A percentile compares a stretch with the other conserved stretches of the same genome.
Conservation (phyloP, 805 yeast species). For the Kazachstania taianensis region DNA sequence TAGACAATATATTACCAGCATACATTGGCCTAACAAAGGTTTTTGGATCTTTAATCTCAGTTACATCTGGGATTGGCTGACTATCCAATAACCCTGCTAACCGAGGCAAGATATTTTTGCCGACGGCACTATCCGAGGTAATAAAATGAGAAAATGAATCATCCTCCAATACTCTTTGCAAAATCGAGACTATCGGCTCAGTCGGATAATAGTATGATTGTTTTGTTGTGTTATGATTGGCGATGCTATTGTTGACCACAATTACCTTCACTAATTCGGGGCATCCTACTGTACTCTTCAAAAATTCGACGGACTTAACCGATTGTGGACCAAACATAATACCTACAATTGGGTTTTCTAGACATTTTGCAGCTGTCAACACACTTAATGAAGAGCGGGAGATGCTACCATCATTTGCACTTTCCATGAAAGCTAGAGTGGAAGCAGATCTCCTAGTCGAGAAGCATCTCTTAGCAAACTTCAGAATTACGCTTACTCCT, state of each 20-base stretch:
- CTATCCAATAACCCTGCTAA: conserved; percentile 74
- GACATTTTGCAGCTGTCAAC: conserved; percentile 63
- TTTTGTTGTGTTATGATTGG: no score
- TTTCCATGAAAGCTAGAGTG: conserved; percentile 71
- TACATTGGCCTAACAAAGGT: conserved; percentile 81
- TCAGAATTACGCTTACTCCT: no score
- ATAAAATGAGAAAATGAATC: conserved; percentile 51
- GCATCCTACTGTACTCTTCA: conserved; percentile 12
- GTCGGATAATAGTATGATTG: conserved; percentile 65
- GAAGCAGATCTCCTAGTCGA: conserved; percentile 28
- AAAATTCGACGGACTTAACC: conserved; percentile 36
- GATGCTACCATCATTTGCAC: conserved; percentile 40
- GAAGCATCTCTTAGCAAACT: no score
- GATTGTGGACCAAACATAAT: conserved; percentile 60
- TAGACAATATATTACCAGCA: conserved; percentile 88
- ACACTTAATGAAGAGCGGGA: conserved; percentile 64
- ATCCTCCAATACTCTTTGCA: conserved; percentile 30
- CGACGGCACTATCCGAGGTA: conserved; percentile 75
- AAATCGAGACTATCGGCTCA: conserved; percentile 70
- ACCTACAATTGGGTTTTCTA: conserved; percentile 76
- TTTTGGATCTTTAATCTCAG: conserved; percentile 49
- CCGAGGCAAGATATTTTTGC: conserved; percentile 80
- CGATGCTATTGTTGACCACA: conserved; percentile 40
- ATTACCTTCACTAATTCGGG: conserved; percentile 39
- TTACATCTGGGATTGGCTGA: conserved; percentile 82